A percentile compares a stretch with the other conserved stretches of the same genome.
phyloP scores from a whole-genome alignment of 495 filamentous ascomycete genomes.

The Tuber magnatum region DNA sequence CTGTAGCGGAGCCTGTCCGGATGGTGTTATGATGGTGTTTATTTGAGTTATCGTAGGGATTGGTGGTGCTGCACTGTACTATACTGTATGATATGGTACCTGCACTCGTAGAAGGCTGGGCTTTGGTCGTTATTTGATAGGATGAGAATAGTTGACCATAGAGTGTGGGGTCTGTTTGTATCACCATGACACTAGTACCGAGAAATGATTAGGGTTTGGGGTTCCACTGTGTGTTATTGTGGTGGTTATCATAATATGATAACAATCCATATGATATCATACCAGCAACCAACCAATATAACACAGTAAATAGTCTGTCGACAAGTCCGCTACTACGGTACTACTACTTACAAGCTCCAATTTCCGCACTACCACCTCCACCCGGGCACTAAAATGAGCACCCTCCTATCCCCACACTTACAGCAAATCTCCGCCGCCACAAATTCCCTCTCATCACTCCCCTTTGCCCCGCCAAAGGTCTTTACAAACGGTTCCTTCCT shows the following conservation, averaged over 20 bases:
- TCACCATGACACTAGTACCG: background rate
- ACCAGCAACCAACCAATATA: too few species aligned
- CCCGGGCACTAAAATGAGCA: slow-evolving; percentile 48
- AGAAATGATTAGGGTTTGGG: background rate
- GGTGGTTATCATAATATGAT: too few species aligned
- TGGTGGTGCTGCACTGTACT: too few species aligned
- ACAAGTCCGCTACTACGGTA: background rate
- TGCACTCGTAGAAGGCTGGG: background rate
- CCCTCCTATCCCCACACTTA: slow-evolving; percentile 72
- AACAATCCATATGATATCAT: background rate
- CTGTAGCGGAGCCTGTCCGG: background rate
- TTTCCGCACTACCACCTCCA: background rate
- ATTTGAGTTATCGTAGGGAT: background rate
- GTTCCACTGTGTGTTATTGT: too few species aligned
- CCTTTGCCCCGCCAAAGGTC: slow-evolving; percentile 84
- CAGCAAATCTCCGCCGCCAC: slow-evolving; percentile 86
- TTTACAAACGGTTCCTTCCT: slow-evolving; percentile 64
- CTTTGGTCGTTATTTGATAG: background rate
- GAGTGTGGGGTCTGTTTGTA: background rate
- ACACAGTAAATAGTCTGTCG: background rate
- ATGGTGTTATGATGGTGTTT: background rate
- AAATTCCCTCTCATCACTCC: slow-evolving; percentile 71
- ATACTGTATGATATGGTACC: background rate
- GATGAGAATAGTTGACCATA: background rate
- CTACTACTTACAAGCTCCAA: background rate